Conservation (phyloP, 257 asterid species). For the Solanum gracilifrons region DNA sequence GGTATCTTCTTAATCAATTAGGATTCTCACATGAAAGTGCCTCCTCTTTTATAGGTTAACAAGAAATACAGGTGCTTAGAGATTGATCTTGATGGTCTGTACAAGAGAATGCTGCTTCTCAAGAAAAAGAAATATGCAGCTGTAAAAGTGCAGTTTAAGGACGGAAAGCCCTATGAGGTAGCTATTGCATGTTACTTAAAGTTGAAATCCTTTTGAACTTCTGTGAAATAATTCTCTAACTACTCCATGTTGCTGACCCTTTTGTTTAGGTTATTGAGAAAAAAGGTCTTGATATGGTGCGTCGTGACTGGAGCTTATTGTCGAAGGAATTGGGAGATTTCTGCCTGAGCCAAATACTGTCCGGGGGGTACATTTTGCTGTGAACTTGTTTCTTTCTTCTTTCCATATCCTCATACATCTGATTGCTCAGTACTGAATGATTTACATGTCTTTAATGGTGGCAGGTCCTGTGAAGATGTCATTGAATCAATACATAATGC, state of each 20-base stretch:
- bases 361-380: conserved; percentile 60
- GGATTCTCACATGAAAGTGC: background rate
- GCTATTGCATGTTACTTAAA: conserved; percentile 9
- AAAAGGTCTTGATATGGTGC: conserved; percentile 98
- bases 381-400: background rate
- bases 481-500: conserved; percentile 81
- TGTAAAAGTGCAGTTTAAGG: conserved; percentile 78
- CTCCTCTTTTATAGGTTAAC: conserved; percentile 54
- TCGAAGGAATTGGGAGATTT: conserved; percentile 94
- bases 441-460: conserved; percentile 10
- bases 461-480: conserved; percentile 90
- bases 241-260: background rate
- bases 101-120: conserved; percentile 91
- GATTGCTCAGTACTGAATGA: background rate
- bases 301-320: conserved; percentile 98
- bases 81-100: conserved; percentile 95
- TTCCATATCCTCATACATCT: background rate
- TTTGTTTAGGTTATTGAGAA: conserved; percentile 65
- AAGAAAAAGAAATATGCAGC: conserved; percentile 99
- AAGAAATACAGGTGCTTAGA: conserved; percentile 91
- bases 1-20: background rate
- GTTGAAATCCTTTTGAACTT: background rate
- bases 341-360: conserved; percentile 84
- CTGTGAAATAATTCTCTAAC: background rate
- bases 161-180: conserved; percentile 69